Evolutionary conservation across 2,329 filamentous ascomycete genomes (phyloP).

Genomic region (Aspergillus texensis): DNA sequence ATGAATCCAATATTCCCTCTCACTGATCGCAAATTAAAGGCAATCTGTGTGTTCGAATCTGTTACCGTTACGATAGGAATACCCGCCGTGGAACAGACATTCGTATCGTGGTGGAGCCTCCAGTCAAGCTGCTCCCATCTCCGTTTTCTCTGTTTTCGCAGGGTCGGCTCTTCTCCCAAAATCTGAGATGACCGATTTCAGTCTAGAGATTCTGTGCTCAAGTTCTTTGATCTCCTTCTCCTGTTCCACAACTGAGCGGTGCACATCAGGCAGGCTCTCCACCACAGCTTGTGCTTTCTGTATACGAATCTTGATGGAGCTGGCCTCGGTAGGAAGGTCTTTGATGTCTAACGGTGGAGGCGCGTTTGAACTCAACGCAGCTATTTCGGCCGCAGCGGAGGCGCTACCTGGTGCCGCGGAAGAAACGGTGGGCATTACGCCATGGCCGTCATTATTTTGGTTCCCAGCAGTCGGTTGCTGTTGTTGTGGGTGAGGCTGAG

Average conservation of each 20-base stretch:
- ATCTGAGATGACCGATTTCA: slow-evolving; percentile 44
- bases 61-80: not conserved
- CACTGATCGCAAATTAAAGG: not conserved
- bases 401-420: slow-evolving; percentile 33
- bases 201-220: slow-evolving; percentile 41
- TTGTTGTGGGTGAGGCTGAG: slow-evolving; percentile 28
- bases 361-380: slow-evolving; percentile 29
- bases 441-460: slow-evolving; percentile 28
- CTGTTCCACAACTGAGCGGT: slow-evolving; percentile 48
- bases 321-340: slow-evolving; percentile 76
- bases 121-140: slow-evolving; percentile 2
- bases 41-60: not conserved
- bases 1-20: not conserved
- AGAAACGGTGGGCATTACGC: slow-evolving; percentile 30
- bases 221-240: slow-evolving; percentile 47
- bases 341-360: slow-evolving; percentile 64
- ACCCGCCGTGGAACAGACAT: not conserved
- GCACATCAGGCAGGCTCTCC: slow-evolving; percentile 47
- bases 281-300: slow-evolving; percentile 68
- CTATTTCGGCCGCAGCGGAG: slow-evolving; percentile 24
- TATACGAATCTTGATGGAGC: slow-evolving; percentile 79
- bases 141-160: slow-evolving; percentile 6
- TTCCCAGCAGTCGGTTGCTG: slow-evolving; percentile 31
- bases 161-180: slow-evolving; percentile 40
- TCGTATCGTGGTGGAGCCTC: not conserved